These are phyloP conservation scores for Silene coronaria DNA, from an alignment of 179 eudicot species.

Conservation along the genomic window DNA sequence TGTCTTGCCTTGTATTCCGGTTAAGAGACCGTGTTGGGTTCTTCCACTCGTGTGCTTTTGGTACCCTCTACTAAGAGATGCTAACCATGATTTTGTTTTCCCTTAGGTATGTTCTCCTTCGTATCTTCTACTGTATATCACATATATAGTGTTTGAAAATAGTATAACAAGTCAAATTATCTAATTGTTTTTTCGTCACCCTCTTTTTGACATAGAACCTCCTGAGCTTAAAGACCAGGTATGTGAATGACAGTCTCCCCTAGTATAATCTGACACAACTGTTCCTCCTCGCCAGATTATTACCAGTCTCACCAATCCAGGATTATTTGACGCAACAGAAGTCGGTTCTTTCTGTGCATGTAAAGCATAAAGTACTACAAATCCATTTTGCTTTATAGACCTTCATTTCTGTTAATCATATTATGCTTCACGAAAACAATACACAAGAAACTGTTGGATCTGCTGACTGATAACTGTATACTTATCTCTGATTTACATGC, in stretches of 20 bases:
- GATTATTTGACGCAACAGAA: conserved; percentile 73
- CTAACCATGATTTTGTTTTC: conserved; percentile 82
- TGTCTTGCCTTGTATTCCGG: conserved; percentile 32
- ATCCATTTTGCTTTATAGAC: not conserved
- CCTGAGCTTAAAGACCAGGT: conserved; percentile 68
- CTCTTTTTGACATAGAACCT: conserved; percentile 61
- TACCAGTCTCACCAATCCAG: conserved; percentile 70
- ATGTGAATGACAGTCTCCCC: not conserved
- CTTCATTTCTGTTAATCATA: not conserved
- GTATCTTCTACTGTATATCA: not conserved
- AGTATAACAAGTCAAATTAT: not conserved
- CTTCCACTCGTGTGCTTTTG: conserved; percentile 66
- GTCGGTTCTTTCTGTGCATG: conserved; percentile 31
- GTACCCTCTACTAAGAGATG: conserved; percentile 84
- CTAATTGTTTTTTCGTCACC: conserved; percentile 43
- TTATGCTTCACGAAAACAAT: no score
- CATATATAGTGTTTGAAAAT: not conserved
- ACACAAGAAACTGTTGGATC: no score
- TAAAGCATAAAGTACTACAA: not conserved
- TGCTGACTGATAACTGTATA: not conserved
- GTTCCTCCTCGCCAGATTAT: conserved; percentile 43
- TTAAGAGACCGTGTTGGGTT: conserved; percentile 95
- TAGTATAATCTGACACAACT: no score
- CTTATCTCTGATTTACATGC: not conserved
- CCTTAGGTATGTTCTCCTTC: no score